phyloP scores from a whole-genome alignment of 108 stramenopile species.

The Schizochytrium sp. region DNA sequence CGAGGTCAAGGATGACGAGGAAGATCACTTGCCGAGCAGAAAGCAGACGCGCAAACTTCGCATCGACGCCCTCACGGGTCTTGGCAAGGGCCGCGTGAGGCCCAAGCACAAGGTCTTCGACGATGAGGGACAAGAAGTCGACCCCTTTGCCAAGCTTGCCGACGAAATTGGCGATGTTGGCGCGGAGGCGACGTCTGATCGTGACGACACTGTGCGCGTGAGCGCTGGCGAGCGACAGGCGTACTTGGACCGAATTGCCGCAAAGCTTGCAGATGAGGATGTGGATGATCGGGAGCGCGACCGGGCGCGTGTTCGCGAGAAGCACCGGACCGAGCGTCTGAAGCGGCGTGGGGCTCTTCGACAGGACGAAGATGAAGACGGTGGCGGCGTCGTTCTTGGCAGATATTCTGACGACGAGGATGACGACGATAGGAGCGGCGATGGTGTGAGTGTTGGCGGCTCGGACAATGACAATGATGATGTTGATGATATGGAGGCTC shows the following conservation, averaged over 20 bases:
- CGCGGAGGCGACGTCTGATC: neutral
- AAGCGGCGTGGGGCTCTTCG: neutral
- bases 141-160: constrained; percentile 45
- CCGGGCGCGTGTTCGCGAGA: neutral
- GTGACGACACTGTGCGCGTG: neutral
- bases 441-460: neutral
- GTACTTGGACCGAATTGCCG: neutral
- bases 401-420: neutral
- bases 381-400: neutral
- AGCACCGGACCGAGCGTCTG: neutral
- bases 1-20: neutral
- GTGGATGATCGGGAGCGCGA: neutral
- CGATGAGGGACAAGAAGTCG: constrained; percentile 70
- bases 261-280: neutral
- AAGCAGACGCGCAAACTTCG: constrained; percentile 71
- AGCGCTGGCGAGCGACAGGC: neutral
- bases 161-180: neutral
- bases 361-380: neutral
- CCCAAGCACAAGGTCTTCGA: constrained; percentile 60
- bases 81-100: constrained; percentile 39
- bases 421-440: neutral
- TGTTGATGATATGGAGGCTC: neutral
- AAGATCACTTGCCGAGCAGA: constrained; percentile 47
- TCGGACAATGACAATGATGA: neutral
- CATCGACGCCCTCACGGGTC: constrained; percentile 45